Base-by-base conservation (phyloP, 768 basidiomycete genomes). In the Leccinellum rugosiceps region DNA sequence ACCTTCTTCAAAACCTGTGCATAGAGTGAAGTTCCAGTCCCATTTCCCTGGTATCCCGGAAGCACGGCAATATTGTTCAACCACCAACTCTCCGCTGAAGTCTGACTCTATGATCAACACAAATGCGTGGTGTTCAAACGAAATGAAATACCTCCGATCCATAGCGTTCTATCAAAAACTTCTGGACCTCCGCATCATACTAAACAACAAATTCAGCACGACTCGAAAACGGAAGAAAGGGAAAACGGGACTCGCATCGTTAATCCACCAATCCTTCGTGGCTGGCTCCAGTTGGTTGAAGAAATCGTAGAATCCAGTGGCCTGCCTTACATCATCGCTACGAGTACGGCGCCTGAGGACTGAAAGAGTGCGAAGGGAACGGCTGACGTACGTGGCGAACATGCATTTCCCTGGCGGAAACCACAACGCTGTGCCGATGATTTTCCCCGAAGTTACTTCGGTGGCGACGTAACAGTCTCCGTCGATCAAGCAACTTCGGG, bases 391-490 rank as follows among this genome's bases (percentile, higher is more conserved):
- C 56, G 45, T 57, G 6, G 32, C 25, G 28, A 52, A 57, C 26
- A 57, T 15, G 6, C 13, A 26, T 47, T 47, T 57, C 13, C 56
- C 56, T 0, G 56, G 56, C 0, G 56, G 56, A 38, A 54, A 54
- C 56, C 56, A 57, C 14, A 57, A 31, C 19, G 56, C 52, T 7
- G 23, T 47, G 11, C 56, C 56, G 15, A 57, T 13, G 8, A 57
- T 53, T 45, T 53, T 57, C 17, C 14, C 28, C 9, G 56, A 47
- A 30, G 52, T 9, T 30, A 11, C 15, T 17, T 53, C 56, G 10
- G 7, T 57, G 1, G 45, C 56, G 34, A 57, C 13, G 52, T 57
- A 57, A 21, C 56, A 57, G 25, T 54, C 44, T 26, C 56, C 56
- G 17, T 57, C 56, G 11, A 46, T 35, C 26, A 57, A n/a, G 13